Conservation (phyloP, 2,329 filamentous ascomycete species). For the Aspergillus sp. region DNA sequence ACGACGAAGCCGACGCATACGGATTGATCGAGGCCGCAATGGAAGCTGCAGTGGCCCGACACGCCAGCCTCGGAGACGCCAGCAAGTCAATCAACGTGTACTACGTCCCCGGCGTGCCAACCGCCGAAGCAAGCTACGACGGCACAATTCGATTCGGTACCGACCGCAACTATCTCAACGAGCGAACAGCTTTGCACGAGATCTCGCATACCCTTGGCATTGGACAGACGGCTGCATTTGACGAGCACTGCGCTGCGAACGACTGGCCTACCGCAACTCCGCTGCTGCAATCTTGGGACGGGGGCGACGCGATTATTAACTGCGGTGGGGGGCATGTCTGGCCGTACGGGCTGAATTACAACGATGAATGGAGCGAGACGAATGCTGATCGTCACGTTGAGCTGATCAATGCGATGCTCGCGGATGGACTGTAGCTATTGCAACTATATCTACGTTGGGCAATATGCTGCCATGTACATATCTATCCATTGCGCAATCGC, state of each 20-base stretch:
- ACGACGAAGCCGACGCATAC: slow-evolving; percentile 4
- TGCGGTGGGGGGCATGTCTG: slow-evolving; percentile 10
- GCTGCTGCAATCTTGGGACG: slow-evolving; percentile 9
- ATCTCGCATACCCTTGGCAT: slow-evolving; percentile 11
- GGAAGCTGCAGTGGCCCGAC: slow-evolving; percentile 7
- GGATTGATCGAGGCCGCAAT: slow-evolving; percentile 5
- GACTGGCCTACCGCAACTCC: slow-evolving; percentile 7
- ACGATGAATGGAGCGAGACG: slow-evolving; percentile 11
- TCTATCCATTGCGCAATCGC: too few species aligned
- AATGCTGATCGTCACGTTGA: slow-evolving; percentile 9
- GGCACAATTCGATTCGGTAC: slow-evolving; percentile 6
- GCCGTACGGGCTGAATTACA: slow-evolving; percentile 11
- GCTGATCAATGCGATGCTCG: slow-evolving; percentile 10
- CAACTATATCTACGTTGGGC: too few species aligned
- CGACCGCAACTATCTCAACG: slow-evolving; percentile 6
- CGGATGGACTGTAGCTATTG: slow-evolving; percentile 3
- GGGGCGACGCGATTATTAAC: neutral
- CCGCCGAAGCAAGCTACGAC: slow-evolving; percentile 11
- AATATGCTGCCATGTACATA: too few species aligned
- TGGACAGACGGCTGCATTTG: slow-evolving; percentile 8
- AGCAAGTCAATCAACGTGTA: slow-evolving; percentile 4
- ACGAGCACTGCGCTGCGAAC: neutral
- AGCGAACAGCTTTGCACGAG: slow-evolving; percentile 11
- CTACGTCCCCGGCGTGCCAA: slow-evolving; percentile 10
- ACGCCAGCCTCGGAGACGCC: slow-evolving; percentile 6